Percentiles rank a stretch among this genome's conserved stretches.
Conservation (phyloP, 2,329 filamentous ascomycete genomes). For the Fusarium tanahbumbuense region DNA sequence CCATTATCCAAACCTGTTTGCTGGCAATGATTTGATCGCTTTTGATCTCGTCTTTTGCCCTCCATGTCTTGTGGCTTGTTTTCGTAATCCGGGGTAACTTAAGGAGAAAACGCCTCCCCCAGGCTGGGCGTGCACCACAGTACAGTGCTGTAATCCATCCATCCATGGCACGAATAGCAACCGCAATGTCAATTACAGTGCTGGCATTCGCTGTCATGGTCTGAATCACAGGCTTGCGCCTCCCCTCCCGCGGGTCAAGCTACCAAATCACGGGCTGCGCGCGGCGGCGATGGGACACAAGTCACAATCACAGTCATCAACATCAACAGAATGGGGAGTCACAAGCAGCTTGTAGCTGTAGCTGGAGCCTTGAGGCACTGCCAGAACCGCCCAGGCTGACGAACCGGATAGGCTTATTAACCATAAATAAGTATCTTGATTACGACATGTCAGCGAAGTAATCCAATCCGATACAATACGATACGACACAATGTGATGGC, state of each 20-base stretch:
- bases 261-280: slow-evolving; percentile 32
- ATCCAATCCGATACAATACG: slow-evolving; percentile 15
- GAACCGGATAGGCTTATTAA: slow-evolving; percentile 19
- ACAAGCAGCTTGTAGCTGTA: slow-evolving; percentile 18
- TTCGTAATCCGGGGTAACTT: slow-evolving; percentile 36
- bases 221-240: slow-evolving; percentile 30
- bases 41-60: slow-evolving; percentile 14
- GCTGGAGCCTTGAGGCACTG: slow-evolving; percentile 8
- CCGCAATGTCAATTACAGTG: slow-evolving; percentile 19
- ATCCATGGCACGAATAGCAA: slow-evolving; percentile 17
- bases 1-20: slow-evolving; percentile 22
- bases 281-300: slow-evolving; percentile 29
- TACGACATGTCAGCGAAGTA: slow-evolving; percentile 33
- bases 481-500: slow-evolving; percentile 6
- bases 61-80: slow-evolving; percentile 18
- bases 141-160: neutral
- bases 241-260: slow-evolving; percentile 19
- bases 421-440: slow-evolving; percentile 17
- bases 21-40: slow-evolving; percentile 12
- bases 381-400: slow-evolving; percentile 23
- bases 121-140: neutral
- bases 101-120: slow-evolving; percentile 25
- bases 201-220: slow-evolving; percentile 24
- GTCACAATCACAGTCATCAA: slow-evolving; percentile 39
- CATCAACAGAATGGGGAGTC: slow-evolving; percentile 7